These are phyloP conservation scores for Coprinopsis sp. DNA, from an alignment of 768 basidiomycete genomes.

Conservation along the genomic window DNA sequence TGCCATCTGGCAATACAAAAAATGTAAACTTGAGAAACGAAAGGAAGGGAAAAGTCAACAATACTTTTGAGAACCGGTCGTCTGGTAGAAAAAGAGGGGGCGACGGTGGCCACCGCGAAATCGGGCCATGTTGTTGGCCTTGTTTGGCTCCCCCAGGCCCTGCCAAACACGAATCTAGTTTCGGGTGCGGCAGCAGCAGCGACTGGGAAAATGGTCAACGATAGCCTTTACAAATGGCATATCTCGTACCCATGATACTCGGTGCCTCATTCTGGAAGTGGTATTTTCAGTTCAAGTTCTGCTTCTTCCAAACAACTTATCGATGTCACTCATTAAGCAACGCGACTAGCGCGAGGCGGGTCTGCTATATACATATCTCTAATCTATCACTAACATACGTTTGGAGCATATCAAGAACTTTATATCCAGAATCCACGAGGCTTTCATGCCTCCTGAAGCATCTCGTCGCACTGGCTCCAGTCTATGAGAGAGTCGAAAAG, in stretches of 20 bases:
- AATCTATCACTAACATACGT: no score
- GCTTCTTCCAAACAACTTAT: background rate
- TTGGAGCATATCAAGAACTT: no score
- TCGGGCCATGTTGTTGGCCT: constrained; percentile 41
- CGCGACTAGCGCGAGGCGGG: no score
- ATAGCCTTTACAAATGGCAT: constrained; percentile 5
- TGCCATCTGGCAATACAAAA: constrained; percentile 51
- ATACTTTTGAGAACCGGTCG: constrained; percentile 49
- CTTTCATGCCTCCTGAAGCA: no score
- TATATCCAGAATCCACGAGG: no score
- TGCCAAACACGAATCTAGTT: constrained; percentile 36
- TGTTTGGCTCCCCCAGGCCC: constrained; percentile 46
- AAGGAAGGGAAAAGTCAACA: constrained; percentile 28
- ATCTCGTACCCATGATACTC: constrained; percentile 25
- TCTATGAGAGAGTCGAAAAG: no score
- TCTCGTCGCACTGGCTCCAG: no score
- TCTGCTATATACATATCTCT: no score
- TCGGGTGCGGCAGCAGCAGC: constrained; percentile 48
- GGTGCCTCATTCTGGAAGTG: background rate
- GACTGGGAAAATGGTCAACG: constrained; percentile 25
- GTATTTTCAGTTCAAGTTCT: constrained; percentile 3
- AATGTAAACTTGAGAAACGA: constrained; percentile 22
- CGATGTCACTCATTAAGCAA: no score
- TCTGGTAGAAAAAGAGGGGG: no score
- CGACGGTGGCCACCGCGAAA: no score